phyloP scores from a whole-genome alignment of 768 basidiomycete species.

The Serendipita sp. region DNA sequence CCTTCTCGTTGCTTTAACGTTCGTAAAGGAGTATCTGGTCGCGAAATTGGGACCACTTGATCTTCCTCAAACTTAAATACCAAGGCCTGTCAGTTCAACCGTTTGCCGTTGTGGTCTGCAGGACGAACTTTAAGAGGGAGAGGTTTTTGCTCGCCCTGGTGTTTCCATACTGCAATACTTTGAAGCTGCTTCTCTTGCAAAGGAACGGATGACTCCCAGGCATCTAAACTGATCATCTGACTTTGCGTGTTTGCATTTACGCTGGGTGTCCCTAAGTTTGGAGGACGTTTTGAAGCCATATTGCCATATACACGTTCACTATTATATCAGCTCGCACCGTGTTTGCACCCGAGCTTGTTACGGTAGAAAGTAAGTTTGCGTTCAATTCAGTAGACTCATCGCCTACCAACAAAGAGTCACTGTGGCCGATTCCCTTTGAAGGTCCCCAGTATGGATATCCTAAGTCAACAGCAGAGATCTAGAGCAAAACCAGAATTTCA shows the following conservation, averaged over 20 bases:
- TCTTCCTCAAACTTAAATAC: constrained; percentile 6
- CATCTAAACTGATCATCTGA: neutral
- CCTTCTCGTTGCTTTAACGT: constrained; percentile 16
- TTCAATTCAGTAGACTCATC: no score
- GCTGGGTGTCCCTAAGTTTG: neutral
- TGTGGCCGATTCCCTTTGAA: neutral
- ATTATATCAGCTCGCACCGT: neutral
- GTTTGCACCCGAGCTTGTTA: no score
- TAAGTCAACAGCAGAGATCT: constrained; percentile 8
- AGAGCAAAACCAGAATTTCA: constrained; percentile 45
- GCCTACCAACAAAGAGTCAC: neutral
- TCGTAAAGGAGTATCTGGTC: constrained; percentile 6
- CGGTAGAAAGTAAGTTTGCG: no score
- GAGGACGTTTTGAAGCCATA: neutral
- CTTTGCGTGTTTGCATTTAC: neutral
- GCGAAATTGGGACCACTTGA: neutral
- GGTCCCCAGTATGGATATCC: neutral
- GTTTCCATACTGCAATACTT: constrained; percentile 48
- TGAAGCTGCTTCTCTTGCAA: constrained; percentile 27
- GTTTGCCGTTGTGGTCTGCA: no score
- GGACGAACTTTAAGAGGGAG: constrained; percentile 57
- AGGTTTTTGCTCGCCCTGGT: constrained; percentile 40
- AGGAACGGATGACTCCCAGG: neutral
- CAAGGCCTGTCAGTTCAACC: neutral
- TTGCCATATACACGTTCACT: neutral